A percentile compares a stretch with the other conserved stretches of the same genome.
Conservation (phyloP, 2,329 filamentous ascomycete genomes). For the Aulographum hederae region DNA sequence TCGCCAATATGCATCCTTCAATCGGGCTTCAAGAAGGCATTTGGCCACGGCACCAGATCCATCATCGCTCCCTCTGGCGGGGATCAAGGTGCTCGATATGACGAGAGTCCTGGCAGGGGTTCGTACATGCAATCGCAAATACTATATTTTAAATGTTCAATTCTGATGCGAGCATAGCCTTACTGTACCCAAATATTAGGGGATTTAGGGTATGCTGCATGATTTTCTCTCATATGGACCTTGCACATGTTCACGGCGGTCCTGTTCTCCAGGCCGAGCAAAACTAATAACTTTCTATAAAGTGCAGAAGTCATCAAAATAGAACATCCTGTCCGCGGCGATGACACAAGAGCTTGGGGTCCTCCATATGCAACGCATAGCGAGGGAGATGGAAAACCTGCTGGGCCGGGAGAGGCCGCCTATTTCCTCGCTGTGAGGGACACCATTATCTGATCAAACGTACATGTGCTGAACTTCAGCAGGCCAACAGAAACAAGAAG, state of each 20-base stretch:
- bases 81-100: constrained; percentile 86
- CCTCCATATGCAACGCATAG: constrained; percentile 78
- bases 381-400: constrained; percentile 29
- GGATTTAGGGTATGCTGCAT: constrained; percentile 62
- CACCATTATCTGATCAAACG: constrained; percentile 1
- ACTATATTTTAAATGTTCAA: constrained; percentile 1
- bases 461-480: constrained; percentile 1
- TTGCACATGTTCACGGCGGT: constrained; percentile 12
- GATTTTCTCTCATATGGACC: no score
- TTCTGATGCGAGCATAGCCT: constrained; percentile 36
- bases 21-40: no score
- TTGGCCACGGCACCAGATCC: constrained; percentile 17
- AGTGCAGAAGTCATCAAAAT: constrained; percentile 96
- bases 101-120: constrained; percentile 89
- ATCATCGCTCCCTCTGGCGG: constrained; percentile 52
- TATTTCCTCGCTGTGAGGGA: constrained; percentile 82
- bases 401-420: constrained; percentile 73
- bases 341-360: constrained; percentile 93
- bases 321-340: constrained; percentile 77
- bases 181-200: constrained; percentile 96
- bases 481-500: constrained; percentile 97
- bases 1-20: no score
- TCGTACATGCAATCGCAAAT: no score
- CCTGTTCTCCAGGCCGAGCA: not conserved
- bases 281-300: no score